phyloP scores from a whole-genome alignment of 345 rosid genomes.

The Stellera chamaejasme region DNA sequence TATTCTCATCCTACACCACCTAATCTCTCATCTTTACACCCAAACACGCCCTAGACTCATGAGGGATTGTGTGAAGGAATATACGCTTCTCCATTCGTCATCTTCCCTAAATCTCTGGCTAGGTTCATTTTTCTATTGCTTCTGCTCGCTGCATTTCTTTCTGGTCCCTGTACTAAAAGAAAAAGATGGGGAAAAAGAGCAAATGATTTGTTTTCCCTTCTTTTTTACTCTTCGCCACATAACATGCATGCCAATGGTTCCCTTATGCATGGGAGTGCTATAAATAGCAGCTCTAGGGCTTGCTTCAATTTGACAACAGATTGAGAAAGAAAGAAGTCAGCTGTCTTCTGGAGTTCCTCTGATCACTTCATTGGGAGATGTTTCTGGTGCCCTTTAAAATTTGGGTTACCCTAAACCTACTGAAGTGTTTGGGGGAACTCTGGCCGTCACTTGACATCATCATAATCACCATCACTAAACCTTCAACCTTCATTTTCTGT shows the following conservation, averaged over 20 bases:
- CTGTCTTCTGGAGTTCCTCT: slow-evolving; percentile 28
- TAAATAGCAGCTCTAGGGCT: neutral
- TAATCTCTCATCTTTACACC: too few relatives aligned
- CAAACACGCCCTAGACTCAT: too few relatives aligned
- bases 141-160: neutral
- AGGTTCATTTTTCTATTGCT: slow-evolving; percentile 7
- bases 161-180: neutral
- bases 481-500: too few relatives aligned
- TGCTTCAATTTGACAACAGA: neutral
- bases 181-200: neutral
- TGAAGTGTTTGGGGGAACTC: slow-evolving; percentile 44
- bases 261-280: neutral
- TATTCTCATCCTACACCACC: too few relatives aligned
- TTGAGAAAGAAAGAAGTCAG: slow-evolving; percentile 9
- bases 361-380: slow-evolving; percentile 25
- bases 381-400: neutral
- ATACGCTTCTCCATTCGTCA: neutral
- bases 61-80: too few relatives aligned
- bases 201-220: too few relatives aligned
- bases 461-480: too few relatives aligned
- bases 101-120: slow-evolving; percentile 9
- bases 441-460: slow-evolving; percentile 16
- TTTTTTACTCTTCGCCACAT: neutral
- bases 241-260: too few relatives aligned
- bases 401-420: neutral